These are phyloP conservation scores for Leishmania tropica DNA, from an alignment of 208 protist species.

Conservation along the genomic window DNA sequence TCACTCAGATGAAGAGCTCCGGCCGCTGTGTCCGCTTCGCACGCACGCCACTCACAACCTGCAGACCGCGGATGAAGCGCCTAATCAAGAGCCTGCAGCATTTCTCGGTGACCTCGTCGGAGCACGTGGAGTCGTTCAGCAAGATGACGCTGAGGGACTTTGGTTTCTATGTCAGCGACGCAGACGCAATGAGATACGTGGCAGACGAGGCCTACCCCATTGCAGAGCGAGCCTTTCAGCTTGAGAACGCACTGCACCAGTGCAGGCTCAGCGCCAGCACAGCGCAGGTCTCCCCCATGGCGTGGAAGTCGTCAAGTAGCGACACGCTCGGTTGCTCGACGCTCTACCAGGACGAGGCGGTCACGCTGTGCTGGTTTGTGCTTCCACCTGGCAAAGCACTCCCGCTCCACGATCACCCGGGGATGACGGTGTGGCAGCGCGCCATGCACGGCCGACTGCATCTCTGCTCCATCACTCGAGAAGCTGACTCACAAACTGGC, in stretches of 20 bases:
- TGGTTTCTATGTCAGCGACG: conserved; percentile 50
- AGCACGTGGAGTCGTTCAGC: conserved; percentile 31
- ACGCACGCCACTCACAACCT: not conserved
- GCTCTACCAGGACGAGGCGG: conserved; percentile 45
- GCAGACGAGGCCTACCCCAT: conserved; percentile 34
- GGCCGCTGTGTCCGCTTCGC: not conserved
- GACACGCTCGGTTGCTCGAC: conserved; percentile 64
- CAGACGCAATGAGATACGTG: conserved; percentile 28
- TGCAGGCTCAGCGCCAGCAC: conserved; percentile 4
- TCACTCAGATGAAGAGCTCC: not conserved
- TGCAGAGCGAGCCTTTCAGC: conserved; percentile 31
- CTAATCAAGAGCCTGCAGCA: conserved; percentile 30
- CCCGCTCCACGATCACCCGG: conserved; percentile 77
- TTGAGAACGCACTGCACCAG: conserved; percentile 49
- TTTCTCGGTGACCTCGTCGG: conserved; percentile 20
- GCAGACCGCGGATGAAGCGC: conserved; percentile 16
- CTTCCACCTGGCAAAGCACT: conserved; percentile 54
- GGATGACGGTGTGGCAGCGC: conserved; percentile 74
- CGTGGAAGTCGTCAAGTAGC: conserved; percentile 29
- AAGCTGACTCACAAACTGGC: not conserved
- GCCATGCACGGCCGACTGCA: conserved; percentile 59
- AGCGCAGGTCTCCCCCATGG: conserved; percentile 9
- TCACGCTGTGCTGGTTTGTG: conserved; percentile 79
- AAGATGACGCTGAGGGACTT: conserved; percentile 43
- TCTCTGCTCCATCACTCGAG: conserved; percentile 42